Evolutionary conservation across 2,329 filamentous ascomycete species (phyloP), one percentile per base, ranked within the genome.

Genomic region (Aspergillus glaucus): DNA sequence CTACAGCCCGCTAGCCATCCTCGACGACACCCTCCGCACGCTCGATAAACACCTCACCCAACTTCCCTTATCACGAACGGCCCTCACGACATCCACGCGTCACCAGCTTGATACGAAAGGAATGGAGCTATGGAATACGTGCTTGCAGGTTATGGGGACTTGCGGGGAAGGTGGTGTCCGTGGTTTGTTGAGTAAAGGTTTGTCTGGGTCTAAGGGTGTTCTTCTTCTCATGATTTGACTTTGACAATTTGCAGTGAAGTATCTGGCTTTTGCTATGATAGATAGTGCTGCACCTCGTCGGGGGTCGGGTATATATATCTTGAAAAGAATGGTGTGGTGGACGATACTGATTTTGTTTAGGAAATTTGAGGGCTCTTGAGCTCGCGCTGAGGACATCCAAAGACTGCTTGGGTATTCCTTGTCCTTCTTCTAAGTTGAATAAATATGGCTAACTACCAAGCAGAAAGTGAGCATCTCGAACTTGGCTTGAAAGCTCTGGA

Each of bases 261-360:
- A 73, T 4, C 77, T 91, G 56, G 79, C 87, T 0, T 89, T 88
- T 59, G 69, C 84, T 12, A 66, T 92, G 48, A 71, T 95, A 12
- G 81, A 85, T 40, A 71, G 79, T 40, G 79, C 79, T 49, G 49
- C 56, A 15, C 47, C 54, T 14, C 53, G 46, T 19, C 53, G 50
- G 4, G 46, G 43, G 5, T 21, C 26, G 44, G 59, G 60, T 50
- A 50, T 14, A 28, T 45, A 44, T n/a, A 24, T n/a, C 7, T 10
- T 3, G 22, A 9, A 36, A 34, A 15, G 12, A 8, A 17, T 41
- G 32, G 36, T 28, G 4, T 36, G 24, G 19, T 21, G 12, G 17
- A 8, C 14, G 24, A 30, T n/a, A 2, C n/a, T 10, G 12, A 28
- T 32, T 26, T 24, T 44, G 15, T 43, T 6, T 45, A 71, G 69